Evolutionary conservation across 1,284 basidiomycete species (phyloP).

Genomic region (Hymenochaete sp.): DNA sequence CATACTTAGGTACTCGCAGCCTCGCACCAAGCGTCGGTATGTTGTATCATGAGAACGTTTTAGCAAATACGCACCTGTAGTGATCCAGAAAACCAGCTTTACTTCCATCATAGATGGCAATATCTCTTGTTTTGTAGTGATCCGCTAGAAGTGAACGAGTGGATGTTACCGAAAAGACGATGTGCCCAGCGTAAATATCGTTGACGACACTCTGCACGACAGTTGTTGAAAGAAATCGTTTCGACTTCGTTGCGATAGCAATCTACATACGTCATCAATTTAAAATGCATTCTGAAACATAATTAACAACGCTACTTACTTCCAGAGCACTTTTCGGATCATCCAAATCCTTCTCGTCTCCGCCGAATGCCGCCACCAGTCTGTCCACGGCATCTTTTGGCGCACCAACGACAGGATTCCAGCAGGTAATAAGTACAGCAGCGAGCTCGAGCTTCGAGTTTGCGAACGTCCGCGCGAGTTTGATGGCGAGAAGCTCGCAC

Average conservation of each 20-base stretch:
- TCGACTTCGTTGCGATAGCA: slow-evolving; percentile 76
- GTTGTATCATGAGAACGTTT: background rate
- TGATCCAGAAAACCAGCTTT: slow-evolving; percentile 77
- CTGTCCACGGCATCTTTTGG: slow-evolving; percentile 55
- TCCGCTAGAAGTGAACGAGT: slow-evolving; percentile 72
- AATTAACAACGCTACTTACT: slow-evolving; percentile 34
- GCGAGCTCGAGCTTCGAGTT: slow-evolving; percentile 66
- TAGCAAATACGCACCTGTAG: slow-evolving; percentile 41
- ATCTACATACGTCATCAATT: slow-evolving; percentile 44
- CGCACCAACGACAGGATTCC: slow-evolving; percentile 78
- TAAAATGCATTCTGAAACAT: background rate
- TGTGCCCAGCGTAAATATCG: slow-evolving; percentile 69
- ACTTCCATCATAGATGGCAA: slow-evolving; percentile 67
- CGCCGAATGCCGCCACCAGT: slow-evolving; percentile 47
- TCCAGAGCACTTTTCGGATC: slow-evolving; percentile 72
- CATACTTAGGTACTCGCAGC: slow-evolving; percentile 75
- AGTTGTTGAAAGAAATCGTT: slow-evolving; percentile 69
- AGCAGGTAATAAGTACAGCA: slow-evolving; percentile 66
- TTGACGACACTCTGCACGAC: slow-evolving; percentile 77
- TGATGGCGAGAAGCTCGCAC: slow-evolving; percentile 80
- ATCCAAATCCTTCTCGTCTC: slow-evolving; percentile 45
- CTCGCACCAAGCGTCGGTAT: slow-evolving; percentile 28
- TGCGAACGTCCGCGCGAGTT: slow-evolving; percentile 69
- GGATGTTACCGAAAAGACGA: slow-evolving; percentile 59
- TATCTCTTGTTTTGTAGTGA: slow-evolving; percentile 73